phyloP scores from a whole-genome alignment of 805 yeast species.

The Wickerhamomyces canadensis region DNA sequence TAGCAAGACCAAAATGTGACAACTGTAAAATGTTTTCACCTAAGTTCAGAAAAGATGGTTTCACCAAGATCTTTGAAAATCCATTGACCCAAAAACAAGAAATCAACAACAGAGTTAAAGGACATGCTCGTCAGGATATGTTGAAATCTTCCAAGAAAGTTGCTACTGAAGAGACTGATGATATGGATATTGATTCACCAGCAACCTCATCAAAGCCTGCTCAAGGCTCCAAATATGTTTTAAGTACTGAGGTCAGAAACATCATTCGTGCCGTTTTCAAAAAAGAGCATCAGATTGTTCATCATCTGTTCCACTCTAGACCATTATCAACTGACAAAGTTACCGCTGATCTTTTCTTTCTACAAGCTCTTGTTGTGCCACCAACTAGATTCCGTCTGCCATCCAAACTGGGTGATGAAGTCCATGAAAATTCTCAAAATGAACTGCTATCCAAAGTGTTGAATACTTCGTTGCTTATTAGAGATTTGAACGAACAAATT shows the following conservation, averaged over 20 bases:
- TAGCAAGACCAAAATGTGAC: constrained; percentile 83
- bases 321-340: constrained; percentile 48
- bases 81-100: constrained; percentile 78
- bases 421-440: constrained; percentile 92
- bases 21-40: constrained; percentile 97
- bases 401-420: constrained; percentile 93
- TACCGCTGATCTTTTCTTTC: constrained; percentile 80
- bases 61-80: constrained; percentile 85
- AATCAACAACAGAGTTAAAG: constrained; percentile 77
- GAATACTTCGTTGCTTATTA: constrained; percentile 72
- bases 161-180: constrained; percentile 24
- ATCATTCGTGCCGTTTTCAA: constrained; percentile 70
- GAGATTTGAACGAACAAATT: constrained; percentile 86
- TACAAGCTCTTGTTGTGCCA: constrained; percentile 86
- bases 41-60: constrained; percentile 90
- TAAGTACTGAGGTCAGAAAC: constrained; percentile 83
- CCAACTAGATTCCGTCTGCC: constrained; percentile 96
- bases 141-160: constrained; percentile 30
- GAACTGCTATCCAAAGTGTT: constrained; percentile 77
- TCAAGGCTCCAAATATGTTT: constrained; percentile 76
- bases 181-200: constrained; percentile 26
- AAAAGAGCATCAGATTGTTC: constrained; percentile 63
- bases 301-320: constrained; percentile 75
- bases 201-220: constrained; percentile 29
- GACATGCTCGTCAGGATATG: constrained; percentile 69